Percentiles rank a stretch among this genome's conserved stretches.
phyloP scores from a whole-genome alignment of 768 basidiomycete species.

The Lenzites betulinus region DNA sequence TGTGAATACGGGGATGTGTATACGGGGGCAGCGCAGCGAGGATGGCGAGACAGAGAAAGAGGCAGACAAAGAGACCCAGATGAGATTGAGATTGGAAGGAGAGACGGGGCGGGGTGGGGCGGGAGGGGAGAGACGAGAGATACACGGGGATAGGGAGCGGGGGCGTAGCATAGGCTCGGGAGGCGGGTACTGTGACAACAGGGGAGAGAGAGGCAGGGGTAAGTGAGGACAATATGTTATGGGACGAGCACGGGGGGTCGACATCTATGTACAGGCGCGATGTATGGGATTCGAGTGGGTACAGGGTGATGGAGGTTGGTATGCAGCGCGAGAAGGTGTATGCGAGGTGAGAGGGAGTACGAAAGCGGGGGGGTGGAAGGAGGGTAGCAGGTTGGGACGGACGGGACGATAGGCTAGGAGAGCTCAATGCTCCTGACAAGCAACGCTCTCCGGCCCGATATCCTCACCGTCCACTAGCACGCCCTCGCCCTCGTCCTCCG shows the following conservation, averaged over 20 bases:
- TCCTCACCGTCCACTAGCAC: slow-evolving; percentile 33
- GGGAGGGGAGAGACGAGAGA: neutral
- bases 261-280: neutral
- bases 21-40: too few species aligned
- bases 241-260: neutral
- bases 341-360: too few species aligned
- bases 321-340: neutral
- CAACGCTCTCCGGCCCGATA: slow-evolving; percentile 32
- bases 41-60: too few species aligned
- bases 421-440: slow-evolving; percentile 30
- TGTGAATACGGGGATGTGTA: too few species aligned
- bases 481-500: slow-evolving; percentile 30
- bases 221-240: neutral
- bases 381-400: neutral
- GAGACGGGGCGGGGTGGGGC: neutral
- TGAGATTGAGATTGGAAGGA: neutral
- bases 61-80: too few species aligned
- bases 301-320: neutral
- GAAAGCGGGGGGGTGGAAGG: neutral
- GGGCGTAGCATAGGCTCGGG: neutral
- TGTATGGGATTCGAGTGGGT: neutral
- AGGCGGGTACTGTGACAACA: slow-evolving; percentile 15
- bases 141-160: neutral
- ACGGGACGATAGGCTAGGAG: neutral
- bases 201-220: neutral